A percentile compares a stretch with the other conserved stretches of the same genome.
Evolutionary conservation across 2,329 filamentous ascomycete species (phyloP).

Genomic region (Penicillium expansum): DNA sequence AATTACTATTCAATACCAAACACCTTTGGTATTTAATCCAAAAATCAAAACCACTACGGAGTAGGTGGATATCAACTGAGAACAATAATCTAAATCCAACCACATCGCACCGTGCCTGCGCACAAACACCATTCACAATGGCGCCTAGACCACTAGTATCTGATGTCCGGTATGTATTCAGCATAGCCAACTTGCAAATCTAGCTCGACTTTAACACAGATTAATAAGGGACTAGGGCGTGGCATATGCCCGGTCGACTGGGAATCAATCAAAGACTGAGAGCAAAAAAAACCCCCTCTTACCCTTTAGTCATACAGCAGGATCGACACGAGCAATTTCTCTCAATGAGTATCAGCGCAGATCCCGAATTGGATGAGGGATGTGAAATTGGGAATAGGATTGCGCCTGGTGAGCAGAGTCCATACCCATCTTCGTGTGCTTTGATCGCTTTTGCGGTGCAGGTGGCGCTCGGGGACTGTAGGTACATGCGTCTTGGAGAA

Average conservation of each 20-base stretch:
- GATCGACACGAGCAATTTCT: not conserved
- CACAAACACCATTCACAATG: constrained; percentile 2
- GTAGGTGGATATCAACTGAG: not conserved
- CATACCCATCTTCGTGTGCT: constrained; percentile 9
- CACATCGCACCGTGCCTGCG: not conserved
- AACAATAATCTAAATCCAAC: not conserved
- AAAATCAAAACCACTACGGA: not conserved
- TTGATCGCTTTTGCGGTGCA: constrained; percentile 7
- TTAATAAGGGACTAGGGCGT: constrained; percentile 15
- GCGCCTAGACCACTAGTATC: not conserved
- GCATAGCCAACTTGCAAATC: constrained; percentile 11
- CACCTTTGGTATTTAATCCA: not conserved
- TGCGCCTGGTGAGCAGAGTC: not conserved
- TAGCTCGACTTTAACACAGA: constrained; percentile 21
- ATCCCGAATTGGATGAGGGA: not conserved
- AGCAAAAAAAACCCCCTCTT: not conserved
- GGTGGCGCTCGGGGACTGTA: constrained; percentile 8
- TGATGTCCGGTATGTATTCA: not conserved
- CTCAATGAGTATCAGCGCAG: not conserved
- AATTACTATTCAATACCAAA: not conserved
- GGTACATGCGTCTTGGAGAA: constrained; percentile 1
- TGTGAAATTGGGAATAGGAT: not conserved
- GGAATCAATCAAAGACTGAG: constrained; percentile 5
- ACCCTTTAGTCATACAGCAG: constrained; percentile 15
- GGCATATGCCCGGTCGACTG: constrained; percentile 6